phyloP scores from a whole-genome alignment of 768 basidiomycete genomes.

The Mycena vitilis region DNA sequence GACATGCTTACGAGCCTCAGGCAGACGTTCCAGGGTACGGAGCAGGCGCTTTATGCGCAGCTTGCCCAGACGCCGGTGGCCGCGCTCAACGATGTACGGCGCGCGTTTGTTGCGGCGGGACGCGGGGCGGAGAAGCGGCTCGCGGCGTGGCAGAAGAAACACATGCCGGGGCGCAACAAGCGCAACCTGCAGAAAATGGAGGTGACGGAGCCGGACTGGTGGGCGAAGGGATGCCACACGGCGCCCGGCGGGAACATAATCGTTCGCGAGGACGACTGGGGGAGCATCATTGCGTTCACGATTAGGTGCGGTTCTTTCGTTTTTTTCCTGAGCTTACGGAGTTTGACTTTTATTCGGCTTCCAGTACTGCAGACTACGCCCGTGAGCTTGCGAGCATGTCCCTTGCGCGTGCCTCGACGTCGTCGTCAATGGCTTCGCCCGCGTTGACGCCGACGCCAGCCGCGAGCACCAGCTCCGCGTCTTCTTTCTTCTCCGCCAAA shows the following conservation, averaged over 20 bases:
- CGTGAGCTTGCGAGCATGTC: conserved; percentile 57
- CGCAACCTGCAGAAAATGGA: conserved; percentile 39
- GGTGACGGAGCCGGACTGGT: conserved; percentile 73
- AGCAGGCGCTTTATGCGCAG: conserved; percentile 69
- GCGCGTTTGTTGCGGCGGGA: conserved; percentile 65
- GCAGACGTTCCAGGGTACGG: conserved; percentile 66
- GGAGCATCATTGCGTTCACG: conserved; percentile 83
- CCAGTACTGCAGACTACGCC: conserved; percentile 71
- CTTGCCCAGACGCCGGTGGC: conserved; percentile 58
- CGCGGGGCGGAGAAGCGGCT: conserved; percentile 66
- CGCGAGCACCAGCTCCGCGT: conserved; percentile 45
- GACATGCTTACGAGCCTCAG: conserved; percentile 62
- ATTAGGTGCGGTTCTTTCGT: conserved; percentile 58
- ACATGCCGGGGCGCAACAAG: conserved; percentile 46
- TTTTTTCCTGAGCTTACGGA: conserved; percentile 7
- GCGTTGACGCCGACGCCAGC: conserved; percentile 38
- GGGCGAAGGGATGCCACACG: conserved; percentile 68
- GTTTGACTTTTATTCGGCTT: conserved; percentile 19
- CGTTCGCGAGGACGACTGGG: conserved; percentile 79
- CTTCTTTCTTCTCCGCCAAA: conserved; percentile 58
- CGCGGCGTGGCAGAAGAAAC: conserved; percentile 74
- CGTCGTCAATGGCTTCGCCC: conserved; percentile 36
- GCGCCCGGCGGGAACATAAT: conserved; percentile 76
- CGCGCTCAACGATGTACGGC: conserved; percentile 71
- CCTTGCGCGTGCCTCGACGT: conserved; percentile 40